Percentiles rank a stretch among this genome's conserved stretches.
These are phyloP conservation scores for Verticillium isaacii DNA, from an alignment of 2,329 filamentous ascomycete genomes.

Conservation along the genomic window DNA sequence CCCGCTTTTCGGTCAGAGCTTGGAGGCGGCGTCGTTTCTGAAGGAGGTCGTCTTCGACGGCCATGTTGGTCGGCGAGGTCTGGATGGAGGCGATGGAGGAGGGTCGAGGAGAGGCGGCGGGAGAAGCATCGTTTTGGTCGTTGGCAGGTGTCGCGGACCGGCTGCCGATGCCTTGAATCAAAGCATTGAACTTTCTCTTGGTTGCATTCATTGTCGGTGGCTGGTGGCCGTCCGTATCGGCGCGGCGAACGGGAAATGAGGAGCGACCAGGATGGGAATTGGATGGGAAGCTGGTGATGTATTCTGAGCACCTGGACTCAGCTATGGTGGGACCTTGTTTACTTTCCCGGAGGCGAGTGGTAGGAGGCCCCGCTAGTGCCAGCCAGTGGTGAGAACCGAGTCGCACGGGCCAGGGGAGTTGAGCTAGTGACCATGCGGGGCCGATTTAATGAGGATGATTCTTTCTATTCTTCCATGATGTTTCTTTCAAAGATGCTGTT, in stretches of 20 bases:
- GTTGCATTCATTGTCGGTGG: constrained; percentile 59
- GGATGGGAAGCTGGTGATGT: background rate
- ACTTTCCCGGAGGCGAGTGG: background rate
- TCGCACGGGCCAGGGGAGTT: too few relatives aligned
- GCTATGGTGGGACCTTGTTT: background rate
- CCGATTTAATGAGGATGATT: too few relatives aligned
- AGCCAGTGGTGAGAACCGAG: too few relatives aligned
- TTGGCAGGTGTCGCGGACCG: constrained; percentile 14
- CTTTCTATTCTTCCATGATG: too few relatives aligned
- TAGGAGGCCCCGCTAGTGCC: background rate
- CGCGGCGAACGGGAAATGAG: background rate
- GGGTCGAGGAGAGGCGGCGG: background rate
- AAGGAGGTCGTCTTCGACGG: constrained; percentile 35
- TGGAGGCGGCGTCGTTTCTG: constrained; percentile 48
- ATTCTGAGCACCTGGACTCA: background rate
- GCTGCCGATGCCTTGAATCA: constrained; percentile 62
- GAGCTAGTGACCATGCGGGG: too few relatives aligned
- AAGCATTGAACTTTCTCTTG: constrained; percentile 78
- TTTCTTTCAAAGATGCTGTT: too few relatives aligned
- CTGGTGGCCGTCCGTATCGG: constrained; percentile 3
- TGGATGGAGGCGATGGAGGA: constrained; percentile 10
- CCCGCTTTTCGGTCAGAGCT: constrained; percentile 12
- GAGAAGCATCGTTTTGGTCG: constrained; percentile 12
- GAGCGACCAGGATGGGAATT: background rate
- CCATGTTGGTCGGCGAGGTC: constrained; percentile 11